Conservation (phyloP, 805 yeast genomes). For the Barnettozyma californica region DNA sequence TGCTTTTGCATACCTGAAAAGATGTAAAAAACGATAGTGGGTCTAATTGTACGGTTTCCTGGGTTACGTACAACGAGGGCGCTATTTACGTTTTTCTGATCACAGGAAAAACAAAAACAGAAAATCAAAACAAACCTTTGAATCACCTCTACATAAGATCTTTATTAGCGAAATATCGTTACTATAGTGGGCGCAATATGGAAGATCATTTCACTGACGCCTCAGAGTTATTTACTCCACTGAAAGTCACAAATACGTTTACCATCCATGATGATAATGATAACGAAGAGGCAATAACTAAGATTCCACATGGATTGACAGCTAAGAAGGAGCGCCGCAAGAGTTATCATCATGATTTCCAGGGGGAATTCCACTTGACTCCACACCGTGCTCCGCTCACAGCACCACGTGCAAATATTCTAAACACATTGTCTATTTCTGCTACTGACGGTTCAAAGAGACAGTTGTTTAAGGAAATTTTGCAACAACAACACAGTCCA, state of each 20-base stretch:
- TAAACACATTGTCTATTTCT: constrained; percentile 21
- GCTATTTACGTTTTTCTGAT: neutral
- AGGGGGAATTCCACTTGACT: constrained; percentile 9
- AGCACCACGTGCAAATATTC: constrained; percentile 27
- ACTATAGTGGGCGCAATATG: neutral
- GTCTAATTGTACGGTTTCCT: too few species aligned
- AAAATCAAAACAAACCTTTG: neutral
- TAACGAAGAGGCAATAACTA: constrained; percentile 17
- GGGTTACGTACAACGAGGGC: neutral
- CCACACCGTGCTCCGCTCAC: constrained; percentile 27
- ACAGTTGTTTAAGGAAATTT: constrained; percentile 13
- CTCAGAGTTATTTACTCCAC: constrained; percentile 21
- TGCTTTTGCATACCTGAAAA: too few species aligned
- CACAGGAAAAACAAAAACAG: neutral
- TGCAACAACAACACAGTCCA: neutral
- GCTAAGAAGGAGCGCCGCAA: constrained; percentile 27
- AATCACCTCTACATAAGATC: neutral
- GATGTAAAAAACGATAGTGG: too few species aligned
- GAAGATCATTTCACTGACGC: constrained; percentile 6
- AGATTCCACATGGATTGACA: constrained; percentile 43
- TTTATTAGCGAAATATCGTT: too few species aligned
- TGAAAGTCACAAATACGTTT: constrained; percentile 15
- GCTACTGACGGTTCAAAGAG: constrained; percentile 19
- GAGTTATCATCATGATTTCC: constrained; percentile 16
- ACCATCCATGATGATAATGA: constrained; percentile 16